These are phyloP conservation scores for Lindgomyces ingoldianus DNA, from an alignment of 495 filamentous ascomycete species.

Conservation along the genomic window DNA sequence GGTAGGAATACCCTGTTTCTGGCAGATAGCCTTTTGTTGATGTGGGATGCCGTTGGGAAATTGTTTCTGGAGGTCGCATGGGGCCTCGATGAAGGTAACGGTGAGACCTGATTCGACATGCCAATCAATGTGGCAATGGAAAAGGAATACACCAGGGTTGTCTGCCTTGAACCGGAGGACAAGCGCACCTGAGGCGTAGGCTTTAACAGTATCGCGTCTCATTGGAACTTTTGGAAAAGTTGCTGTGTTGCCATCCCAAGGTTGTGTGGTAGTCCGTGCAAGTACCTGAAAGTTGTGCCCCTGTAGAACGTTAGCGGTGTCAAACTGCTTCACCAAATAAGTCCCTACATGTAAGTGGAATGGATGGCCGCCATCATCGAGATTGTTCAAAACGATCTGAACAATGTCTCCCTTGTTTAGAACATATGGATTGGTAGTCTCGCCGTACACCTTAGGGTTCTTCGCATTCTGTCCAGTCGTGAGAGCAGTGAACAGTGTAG, in stretches of 20 bases:
- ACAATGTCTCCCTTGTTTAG: constrained; percentile 68
- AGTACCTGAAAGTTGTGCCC: constrained; percentile 80
- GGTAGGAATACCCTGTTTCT: constrained; percentile 15
- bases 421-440: constrained; percentile 66
- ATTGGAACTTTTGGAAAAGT: constrained; percentile 54
- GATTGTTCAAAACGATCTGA: constrained; percentile 66
- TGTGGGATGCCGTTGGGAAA: constrained; percentile 9
- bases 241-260: constrained; percentile 42
- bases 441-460: constrained; percentile 68
- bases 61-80: constrained; percentile 59
- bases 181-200: constrained; percentile 49
- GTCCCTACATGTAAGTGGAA: constrained; percentile 39
- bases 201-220: constrained; percentile 57
- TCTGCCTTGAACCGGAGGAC: constrained; percentile 52
- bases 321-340: no score
- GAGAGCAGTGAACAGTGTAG: constrained; percentile 67
- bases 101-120: constrained; percentile 71
- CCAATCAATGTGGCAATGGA: constrained; percentile 60
- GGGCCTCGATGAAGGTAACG: constrained; percentile 70
- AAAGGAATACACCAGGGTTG: constrained; percentile 78
- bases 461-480: constrained; percentile 61
- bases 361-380: constrained; percentile 38
- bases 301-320: constrained; percentile 47
- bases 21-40: constrained; percentile 3
- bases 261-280: constrained; percentile 51